A percentile compares a stretch with the other conserved stretches of the same genome.
Conservation (phyloP, 2,329 filamentous ascomycete species). For the Magnaporthiopsis incrustans region DNA sequence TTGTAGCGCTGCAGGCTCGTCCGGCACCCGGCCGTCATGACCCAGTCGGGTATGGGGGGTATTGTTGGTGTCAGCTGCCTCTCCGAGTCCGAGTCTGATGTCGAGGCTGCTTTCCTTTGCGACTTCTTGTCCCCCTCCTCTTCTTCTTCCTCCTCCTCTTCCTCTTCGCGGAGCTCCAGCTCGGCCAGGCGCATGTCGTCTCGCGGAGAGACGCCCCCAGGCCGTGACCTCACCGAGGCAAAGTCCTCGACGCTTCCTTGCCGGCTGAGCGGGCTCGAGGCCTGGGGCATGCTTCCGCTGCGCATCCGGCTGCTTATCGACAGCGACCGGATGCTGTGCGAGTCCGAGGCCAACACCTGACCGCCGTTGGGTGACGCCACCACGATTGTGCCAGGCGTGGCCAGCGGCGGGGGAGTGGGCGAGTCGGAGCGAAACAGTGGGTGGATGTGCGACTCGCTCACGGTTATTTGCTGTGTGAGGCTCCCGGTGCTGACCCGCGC, state of each 20-base stretch:
- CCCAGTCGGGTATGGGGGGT: slow-evolving; percentile 40
- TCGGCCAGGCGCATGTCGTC: slow-evolving; percentile 7
- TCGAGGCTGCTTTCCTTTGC: slow-evolving; percentile 15
- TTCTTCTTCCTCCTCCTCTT: slow-evolving; percentile 19
- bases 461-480: slow-evolving; percentile 27
- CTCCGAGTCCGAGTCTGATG: slow-evolving; percentile 16
- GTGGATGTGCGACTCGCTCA: slow-evolving; percentile 63
- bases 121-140: slow-evolving; percentile 18
- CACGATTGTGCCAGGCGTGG: slow-evolving; percentile 62
- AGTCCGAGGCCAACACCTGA: slow-evolving; percentile 48
- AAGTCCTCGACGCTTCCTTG: slow-evolving; percentile 44
- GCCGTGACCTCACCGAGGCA: slow-evolving; percentile 11
- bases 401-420: slow-evolving; percentile 51
- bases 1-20: slow-evolving; percentile 41
- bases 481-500: slow-evolving; percentile 18
- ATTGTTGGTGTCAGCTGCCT: slow-evolving; percentile 51
- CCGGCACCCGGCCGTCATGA: slow-evolving; percentile 44
- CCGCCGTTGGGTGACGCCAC: slow-evolving; percentile 62
- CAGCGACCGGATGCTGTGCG: slow-evolving; percentile 41
- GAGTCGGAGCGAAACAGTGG: slow-evolving; percentile 70
- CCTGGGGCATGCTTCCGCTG: slow-evolving; percentile 44
- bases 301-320: slow-evolving; percentile 34
- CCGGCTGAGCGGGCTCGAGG: slow-evolving; percentile 40
- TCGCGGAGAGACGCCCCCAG: background rate
- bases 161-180: slow-evolving; percentile 19